Base-by-base conservation (phyloP, 2,329 filamentous ascomycete species). In the Exophiala aquamarina region DNA sequence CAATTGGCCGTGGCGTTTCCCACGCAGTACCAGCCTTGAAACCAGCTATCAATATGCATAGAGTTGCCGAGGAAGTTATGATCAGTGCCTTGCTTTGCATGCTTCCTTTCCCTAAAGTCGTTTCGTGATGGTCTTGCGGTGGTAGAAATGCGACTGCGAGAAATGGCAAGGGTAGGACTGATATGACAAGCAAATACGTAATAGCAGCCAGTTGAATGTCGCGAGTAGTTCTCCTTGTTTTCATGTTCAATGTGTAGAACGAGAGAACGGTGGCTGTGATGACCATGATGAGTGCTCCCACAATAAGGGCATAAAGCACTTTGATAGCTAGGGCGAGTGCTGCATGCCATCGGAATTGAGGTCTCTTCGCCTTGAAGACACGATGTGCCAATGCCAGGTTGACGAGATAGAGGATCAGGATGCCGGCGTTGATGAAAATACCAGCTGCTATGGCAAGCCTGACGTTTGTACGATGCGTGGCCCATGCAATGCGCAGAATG, bases 371-470 rank as follows among this genome's bases (percentile, higher is more conserved):
- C 44, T 89, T 78, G 15, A 93, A 67, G 18, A 94, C 75, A 39
- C 89, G 82, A 67, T 89, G 87, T 0, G 84, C 70, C 61, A 91
- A 87, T 59, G 93, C 70, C 32, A 94, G 69, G 68, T 94, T 93
- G 66, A 89, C 72, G 60, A 92, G 70, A 66, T 87, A 92, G 19
- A 94, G 70, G 5, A 94, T 66, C 23, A 94, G 63, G n/a, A 90
- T 81, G 35, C 88, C 89, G 0, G 86, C 83, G 37, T 83, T 81
- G 49, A 88, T 79, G 59, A 93, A 83, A 60, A 92, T 79, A 54
- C 75, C 74, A 3, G 86, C 80, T 1, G 78, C 77, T 39, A 82
- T 77, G 2, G 71, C 75, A 3, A 82, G 61, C 5, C 59, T 60
- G 31, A 76, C 58, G 49, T 77, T 75, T 8, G 39, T 58, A 43